phyloP scores from a whole-genome alignment of 345 rosid genomes.

The Eutrema japonicum region DNA sequence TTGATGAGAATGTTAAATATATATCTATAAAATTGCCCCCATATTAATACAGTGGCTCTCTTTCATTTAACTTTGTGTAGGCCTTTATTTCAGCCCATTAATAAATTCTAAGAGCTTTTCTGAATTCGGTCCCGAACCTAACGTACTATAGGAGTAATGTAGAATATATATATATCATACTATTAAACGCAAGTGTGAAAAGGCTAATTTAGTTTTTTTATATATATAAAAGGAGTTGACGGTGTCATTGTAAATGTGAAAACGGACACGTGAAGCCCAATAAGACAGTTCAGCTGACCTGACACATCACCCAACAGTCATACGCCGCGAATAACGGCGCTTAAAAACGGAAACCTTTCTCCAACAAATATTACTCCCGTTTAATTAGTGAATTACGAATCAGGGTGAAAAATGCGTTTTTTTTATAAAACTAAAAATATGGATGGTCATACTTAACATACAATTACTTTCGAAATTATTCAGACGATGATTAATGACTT shows the following conservation, averaged over 20 bases:
- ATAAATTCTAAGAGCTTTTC: too few relatives aligned
- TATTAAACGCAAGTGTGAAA: too few relatives aligned
- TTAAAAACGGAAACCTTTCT: constrained; percentile 20
- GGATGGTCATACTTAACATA: background rate
- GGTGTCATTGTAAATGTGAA: constrained; percentile 24
- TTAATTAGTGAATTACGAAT: background rate
- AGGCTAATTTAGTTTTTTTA: too few relatives aligned
- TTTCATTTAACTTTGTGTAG: too few relatives aligned
- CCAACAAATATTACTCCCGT: background rate
- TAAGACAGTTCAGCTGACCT: constrained; percentile 28
- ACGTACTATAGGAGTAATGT: too few relatives aligned
- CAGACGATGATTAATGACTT: constrained; percentile 11
- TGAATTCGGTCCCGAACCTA: too few relatives aligned
- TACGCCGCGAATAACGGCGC: constrained; percentile 32
- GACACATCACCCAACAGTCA: constrained; percentile 34
- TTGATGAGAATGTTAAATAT: too few relatives aligned
- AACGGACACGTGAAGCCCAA: constrained; percentile 35
- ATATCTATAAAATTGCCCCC: too few relatives aligned
- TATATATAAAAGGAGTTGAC: constrained; percentile 22
- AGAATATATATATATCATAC: too few relatives aligned
- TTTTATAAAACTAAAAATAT: background rate
- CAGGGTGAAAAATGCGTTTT: background rate
- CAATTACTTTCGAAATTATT: background rate
- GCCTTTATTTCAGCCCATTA: too few relatives aligned
- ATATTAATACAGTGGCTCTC: too few relatives aligned